Evolutionary conservation across 1,284 basidiomycete species (phyloP).

Genomic region (Sparassis latifolia): DNA sequence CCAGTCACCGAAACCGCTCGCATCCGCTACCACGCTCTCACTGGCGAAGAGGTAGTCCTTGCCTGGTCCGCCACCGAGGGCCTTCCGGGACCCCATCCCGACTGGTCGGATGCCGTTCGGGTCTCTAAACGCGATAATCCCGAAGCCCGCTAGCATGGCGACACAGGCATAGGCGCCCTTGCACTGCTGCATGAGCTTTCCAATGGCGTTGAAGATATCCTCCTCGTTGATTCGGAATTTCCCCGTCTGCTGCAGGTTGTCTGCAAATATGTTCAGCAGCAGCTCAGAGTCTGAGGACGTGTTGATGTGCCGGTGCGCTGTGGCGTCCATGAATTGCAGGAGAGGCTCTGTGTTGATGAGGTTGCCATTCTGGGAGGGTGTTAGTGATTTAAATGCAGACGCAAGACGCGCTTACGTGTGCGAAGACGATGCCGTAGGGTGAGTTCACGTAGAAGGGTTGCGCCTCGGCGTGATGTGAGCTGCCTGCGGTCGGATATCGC

Average conservation of each 20-base stretch:
- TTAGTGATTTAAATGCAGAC: constrained; percentile 5
- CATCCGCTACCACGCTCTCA: constrained; percentile 96
- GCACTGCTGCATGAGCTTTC: constrained; percentile 83
- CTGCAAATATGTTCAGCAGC: constrained; percentile 94
- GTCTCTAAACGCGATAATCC: constrained; percentile 97
- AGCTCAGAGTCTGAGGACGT: constrained; percentile 98
- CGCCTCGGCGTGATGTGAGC: constrained; percentile 95
- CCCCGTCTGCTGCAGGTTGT: constrained; percentile 96
- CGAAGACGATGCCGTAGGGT: constrained; percentile 97
- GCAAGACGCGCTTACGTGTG: constrained; percentile 64
- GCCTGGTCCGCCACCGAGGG: constrained; percentile 36
- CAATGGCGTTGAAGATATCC: constrained; percentile 95
- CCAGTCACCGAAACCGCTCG: constrained; percentile 87
- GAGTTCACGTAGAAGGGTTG: constrained; percentile 99
- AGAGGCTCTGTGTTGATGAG: constrained; percentile 90
- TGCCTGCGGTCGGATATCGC: constrained; percentile 96
- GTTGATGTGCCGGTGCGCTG: constrained; percentile 98
- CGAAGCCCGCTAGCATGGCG: constrained; percentile 98
- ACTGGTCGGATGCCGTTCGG: constrained; percentile 97
- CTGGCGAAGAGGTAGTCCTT: constrained; percentile 90
- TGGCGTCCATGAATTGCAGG: constrained; percentile 91
- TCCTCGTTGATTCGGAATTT: constrained; percentile 99
- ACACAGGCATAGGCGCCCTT: constrained; percentile 96
- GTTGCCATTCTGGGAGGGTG: constrained; percentile 84
- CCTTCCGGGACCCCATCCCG: constrained; percentile 70